A percentile compares a stretch with the other conserved stretches of the same genome.
Evolutionary conservation across 2,329 filamentous ascomycete genomes (phyloP).

Genomic region (Dothistroma septosporum): DNA sequence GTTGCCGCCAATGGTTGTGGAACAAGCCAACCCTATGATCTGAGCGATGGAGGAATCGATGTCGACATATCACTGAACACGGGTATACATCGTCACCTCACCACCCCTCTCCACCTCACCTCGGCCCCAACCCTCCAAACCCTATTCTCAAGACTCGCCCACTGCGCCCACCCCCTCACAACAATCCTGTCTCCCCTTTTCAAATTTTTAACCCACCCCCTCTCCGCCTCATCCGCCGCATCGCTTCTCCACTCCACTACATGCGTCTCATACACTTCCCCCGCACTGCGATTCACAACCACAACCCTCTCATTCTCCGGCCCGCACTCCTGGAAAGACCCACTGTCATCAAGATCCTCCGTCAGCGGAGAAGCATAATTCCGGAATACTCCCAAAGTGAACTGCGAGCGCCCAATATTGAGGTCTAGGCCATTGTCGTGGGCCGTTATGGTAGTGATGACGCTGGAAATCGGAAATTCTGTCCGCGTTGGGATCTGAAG

Average conservation of each 20-base stretch:
- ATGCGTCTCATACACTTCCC: background rate
- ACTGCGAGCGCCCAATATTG: too few relatives aligned
- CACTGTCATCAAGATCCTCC: too few relatives aligned
- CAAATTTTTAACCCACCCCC: background rate
- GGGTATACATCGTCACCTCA: background rate
- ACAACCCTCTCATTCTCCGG: too few relatives aligned
- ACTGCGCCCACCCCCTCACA: background rate
- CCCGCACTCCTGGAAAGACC: too few relatives aligned
- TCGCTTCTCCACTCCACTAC: background rate
- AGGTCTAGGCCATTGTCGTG: too few relatives aligned
- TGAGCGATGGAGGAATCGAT: conserved; percentile 10
- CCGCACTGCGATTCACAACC: too few relatives aligned
- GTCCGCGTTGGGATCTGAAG: too few relatives aligned
- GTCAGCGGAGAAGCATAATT: too few relatives aligned
- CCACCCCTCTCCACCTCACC: background rate
- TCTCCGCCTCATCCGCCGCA: background rate
- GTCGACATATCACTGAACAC: background rate
- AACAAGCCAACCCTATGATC: conserved; percentile 25
- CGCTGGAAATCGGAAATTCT: too few relatives aligned
- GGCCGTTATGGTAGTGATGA: too few relatives aligned
- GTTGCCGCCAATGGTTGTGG: conserved; percentile 38
- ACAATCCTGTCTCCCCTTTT: background rate
- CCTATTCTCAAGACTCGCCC: background rate
- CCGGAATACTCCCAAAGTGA: too few relatives aligned
- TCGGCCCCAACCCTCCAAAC: background rate